Percentiles rank a stretch among this genome's conserved stretches.
phyloP scores from a whole-genome alignment of 805 yeast genomes.

The Pichia scutulata region DNA sequence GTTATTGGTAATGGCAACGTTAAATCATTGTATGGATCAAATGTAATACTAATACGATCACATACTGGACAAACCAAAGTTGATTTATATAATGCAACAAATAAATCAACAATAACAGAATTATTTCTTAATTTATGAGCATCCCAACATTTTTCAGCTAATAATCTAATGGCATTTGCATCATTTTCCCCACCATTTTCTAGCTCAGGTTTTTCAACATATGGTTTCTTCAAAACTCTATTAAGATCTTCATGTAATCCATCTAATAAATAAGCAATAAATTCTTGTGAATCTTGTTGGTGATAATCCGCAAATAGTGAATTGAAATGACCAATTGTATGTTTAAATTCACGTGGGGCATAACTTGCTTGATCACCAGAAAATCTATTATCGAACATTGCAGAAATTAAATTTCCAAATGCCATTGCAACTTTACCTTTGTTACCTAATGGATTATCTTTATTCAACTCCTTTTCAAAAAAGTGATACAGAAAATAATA shows the following conservation, averaged over 20 bases:
- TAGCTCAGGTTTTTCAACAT: slow-evolving; percentile 80
- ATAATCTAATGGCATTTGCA: slow-evolving; percentile 40
- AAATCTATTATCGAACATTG: slow-evolving; percentile 37
- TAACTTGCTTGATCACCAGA: slow-evolving; percentile 19
- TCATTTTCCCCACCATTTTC: slow-evolving; percentile 53
- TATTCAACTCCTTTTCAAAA: slow-evolving; percentile 60
- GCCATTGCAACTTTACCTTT: slow-evolving; percentile 72
- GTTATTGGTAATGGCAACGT: slow-evolving; percentile 83
- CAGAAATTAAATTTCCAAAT: slow-evolving; percentile 62
- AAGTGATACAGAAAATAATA: slow-evolving; percentile 62
- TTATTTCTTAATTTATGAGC: slow-evolving; percentile 75
- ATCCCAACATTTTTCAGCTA: slow-evolving; percentile 76
- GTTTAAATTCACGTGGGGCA: slow-evolving; percentile 73
- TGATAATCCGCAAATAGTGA: slow-evolving; percentile 71
- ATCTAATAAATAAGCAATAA: slow-evolving; percentile 78
- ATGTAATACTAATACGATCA: slow-evolving; percentile 70
- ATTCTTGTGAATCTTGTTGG: slow-evolving; percentile 94
- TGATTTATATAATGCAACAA: slow-evolving; percentile 86
- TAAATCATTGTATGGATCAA: slow-evolving; percentile 88
- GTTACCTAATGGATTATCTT: slow-evolving; percentile 77
- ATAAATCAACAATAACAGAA: slow-evolving; percentile 75
- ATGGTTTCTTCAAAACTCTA: slow-evolving; percentile 74
- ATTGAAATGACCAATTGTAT: slow-evolving; percentile 70
- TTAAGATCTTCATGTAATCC: slow-evolving; percentile 91
- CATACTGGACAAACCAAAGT: slow-evolving; percentile 87